These are phyloP conservation scores for Ustilago trichophora DNA, from an alignment of 1,284 basidiomycete genomes.

Conservation along the genomic window DNA sequence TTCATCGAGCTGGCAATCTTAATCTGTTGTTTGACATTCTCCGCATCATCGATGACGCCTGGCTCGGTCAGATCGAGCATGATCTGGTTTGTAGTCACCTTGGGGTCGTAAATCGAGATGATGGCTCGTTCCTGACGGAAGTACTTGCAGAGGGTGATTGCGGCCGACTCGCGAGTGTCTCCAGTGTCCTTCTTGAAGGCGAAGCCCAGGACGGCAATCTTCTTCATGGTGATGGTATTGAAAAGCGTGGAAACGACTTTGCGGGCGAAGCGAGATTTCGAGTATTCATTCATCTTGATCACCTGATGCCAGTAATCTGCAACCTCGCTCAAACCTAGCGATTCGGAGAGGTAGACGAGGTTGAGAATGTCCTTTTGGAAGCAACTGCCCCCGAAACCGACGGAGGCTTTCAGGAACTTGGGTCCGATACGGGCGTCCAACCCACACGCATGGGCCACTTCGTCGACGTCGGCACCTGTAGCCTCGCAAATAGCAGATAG, in stretches of 20 bases:
- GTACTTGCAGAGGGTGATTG: slow-evolving; percentile 91
- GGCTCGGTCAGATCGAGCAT: slow-evolving; percentile 71
- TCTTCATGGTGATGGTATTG: slow-evolving; percentile 96
- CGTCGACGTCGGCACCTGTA: slow-evolving; percentile 98
- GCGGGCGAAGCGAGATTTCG: slow-evolving; percentile 66
- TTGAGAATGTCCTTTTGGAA: slow-evolving; percentile 93
- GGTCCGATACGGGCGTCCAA: slow-evolving; percentile 91
- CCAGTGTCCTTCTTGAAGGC: slow-evolving; percentile 66
- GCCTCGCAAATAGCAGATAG: slow-evolving; percentile 98
- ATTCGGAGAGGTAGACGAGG: slow-evolving; percentile 90
- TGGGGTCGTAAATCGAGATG: slow-evolving; percentile 90
- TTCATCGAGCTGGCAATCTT: slow-evolving; percentile 79
- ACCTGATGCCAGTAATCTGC: slow-evolving; percentile 86
- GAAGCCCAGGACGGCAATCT: slow-evolving; percentile 94
- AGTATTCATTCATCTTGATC: slow-evolving; percentile 66
- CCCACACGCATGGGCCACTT: slow-evolving; percentile 93
- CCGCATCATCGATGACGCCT: slow-evolving; percentile 70
- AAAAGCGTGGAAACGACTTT: slow-evolving; percentile 77
- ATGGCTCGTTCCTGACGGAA: slow-evolving; percentile 89
- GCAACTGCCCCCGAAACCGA: slow-evolving; percentile 97
- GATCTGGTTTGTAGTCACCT: slow-evolving; percentile 72
- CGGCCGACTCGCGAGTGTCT: slow-evolving; percentile 84
- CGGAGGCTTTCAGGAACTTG: slow-evolving; percentile 93
- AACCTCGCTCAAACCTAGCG: slow-evolving; percentile 92
- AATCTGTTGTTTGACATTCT: slow-evolving; percentile 84